Base-by-base conservation (phyloP, 2,329 filamentous ascomycete species). In the Plenodomus biglobosus region DNA sequence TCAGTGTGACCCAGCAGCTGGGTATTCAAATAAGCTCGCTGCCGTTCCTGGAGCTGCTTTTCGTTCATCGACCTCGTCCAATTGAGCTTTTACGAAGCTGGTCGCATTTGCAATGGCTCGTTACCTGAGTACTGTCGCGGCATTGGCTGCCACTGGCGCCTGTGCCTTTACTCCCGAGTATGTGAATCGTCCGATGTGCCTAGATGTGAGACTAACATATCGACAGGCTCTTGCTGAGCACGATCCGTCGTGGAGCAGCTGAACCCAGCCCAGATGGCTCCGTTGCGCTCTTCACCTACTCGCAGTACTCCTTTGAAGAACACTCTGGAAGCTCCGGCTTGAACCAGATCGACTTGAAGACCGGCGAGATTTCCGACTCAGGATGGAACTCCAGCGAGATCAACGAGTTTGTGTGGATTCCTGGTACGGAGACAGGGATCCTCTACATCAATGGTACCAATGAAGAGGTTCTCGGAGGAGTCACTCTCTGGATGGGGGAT, bases 301-400 rank as follows among this genome's bases (percentile, higher is more conserved):
- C 87, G 1, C 83, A 86, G 10, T 96, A 95, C 72, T 92, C 85
- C 1, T 95, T 95, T 70, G 79, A 88, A 36, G 79, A 82, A 1
- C 88, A 92, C 78, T 32, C 27, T 32, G 41, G 80, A 79, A 13
- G 84, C 83, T 42, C 84, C 81, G 20, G 82, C 77, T 15, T 59
- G 52, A 55, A 66, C 40, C 45, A 69, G 43, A 59, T 71, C 22
- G 59, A 71, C 37, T 42, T 70, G 18, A 59, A 65, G 54, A 65
- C 64, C 22, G 69, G 69, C 40, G 56, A 68, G 34, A 61, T 70
- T 46, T 65, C 55, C 13, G 56, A 67, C 22, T 64, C 64, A 4
- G 63, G 60, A n/a, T 55, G 68, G 43, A 66, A 65, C 41, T 39
- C 57, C 20, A 68, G 58, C 47, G 69, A 69, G 39, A 56, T 70